phyloP scores from a whole-genome alignment of 139 green algal genomes.

The Chlamydomonas sphaeroides region DNA sequence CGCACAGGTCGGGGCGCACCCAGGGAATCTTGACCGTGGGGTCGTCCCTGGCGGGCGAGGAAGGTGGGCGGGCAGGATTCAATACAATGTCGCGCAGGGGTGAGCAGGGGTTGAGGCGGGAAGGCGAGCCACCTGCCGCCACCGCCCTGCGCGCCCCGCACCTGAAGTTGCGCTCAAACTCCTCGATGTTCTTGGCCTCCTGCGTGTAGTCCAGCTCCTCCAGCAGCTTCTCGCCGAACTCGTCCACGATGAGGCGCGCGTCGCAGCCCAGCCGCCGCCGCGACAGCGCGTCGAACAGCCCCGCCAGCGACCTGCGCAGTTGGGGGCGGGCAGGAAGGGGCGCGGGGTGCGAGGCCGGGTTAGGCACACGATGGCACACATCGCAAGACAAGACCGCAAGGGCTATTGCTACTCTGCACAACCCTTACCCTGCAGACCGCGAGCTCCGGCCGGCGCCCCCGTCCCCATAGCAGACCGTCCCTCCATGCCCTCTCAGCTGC shows the following conservation, averaged over 20 bases:
- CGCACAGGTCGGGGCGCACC: conserved; percentile 85
- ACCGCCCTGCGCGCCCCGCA: neutral
- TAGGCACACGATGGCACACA: no score
- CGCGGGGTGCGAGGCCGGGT: no score
- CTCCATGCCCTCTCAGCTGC: neutral
- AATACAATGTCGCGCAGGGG: no score
- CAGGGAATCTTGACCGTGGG: conserved; percentile 97
- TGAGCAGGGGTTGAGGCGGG: no score
- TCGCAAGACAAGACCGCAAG: no score
- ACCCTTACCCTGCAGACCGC: no score
- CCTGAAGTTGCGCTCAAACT: conserved; percentile 94
- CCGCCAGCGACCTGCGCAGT: conserved; percentile 60
- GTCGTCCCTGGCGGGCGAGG: conserved; percentile 70
- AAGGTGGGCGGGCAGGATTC: no score
- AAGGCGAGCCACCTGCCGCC: no score
- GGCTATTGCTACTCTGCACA: no score
- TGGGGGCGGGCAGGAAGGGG: neutral
- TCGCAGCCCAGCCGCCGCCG: conserved; percentile 91
- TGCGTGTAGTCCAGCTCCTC: conserved; percentile 99
- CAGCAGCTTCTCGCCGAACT: conserved; percentile 99
- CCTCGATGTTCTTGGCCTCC: conserved; percentile 95
- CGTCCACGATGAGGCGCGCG: conserved; percentile 97
- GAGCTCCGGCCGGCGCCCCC: no score
- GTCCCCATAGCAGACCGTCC: no score
- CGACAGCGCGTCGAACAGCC: conserved; percentile 76